These are phyloP conservation scores for Scheffersomyces illinoinensis DNA, from an alignment of 1,139 yeast genomes.

Conservation along the genomic window DNA sequence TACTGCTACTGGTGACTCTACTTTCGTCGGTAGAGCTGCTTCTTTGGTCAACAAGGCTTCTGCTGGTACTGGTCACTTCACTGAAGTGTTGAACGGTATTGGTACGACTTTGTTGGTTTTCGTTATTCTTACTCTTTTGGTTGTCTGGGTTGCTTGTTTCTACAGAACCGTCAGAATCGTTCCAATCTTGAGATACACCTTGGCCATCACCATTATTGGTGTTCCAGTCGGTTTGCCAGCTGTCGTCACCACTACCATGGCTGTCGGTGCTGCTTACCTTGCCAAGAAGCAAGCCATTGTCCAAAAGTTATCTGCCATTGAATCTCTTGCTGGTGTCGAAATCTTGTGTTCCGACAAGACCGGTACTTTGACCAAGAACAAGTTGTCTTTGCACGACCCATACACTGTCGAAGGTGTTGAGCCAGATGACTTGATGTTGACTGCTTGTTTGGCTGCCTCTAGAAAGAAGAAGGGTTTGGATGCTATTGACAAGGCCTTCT, in stretches of 20 bases:
- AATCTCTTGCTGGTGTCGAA: constrained; percentile 98
- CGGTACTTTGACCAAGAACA: constrained; percentile 98
- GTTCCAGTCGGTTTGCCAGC: constrained; percentile 99
- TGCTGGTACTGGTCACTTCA: constrained; percentile 93
- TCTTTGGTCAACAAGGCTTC: constrained; percentile 95
- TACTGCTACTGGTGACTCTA: constrained; percentile 91
- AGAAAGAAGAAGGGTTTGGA: constrained; percentile 99
- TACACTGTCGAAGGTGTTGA: constrained; percentile 99
- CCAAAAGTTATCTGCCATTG: constrained; percentile 97
- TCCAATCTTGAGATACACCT: constrained; percentile 86
- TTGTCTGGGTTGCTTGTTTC: constrained; percentile 94
- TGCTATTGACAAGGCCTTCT: constrained; percentile 97
- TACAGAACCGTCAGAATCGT: constrained; percentile 91
- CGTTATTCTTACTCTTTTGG: constrained; percentile 82
- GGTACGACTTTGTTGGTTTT: constrained; percentile 90
- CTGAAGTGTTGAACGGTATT: constrained; percentile 97
- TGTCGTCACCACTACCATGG: constrained; percentile 99
- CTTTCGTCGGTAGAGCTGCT: constrained; percentile 96
- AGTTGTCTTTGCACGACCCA: constrained; percentile 94
- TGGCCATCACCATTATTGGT: constrained; percentile 98
- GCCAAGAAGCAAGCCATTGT: constrained; percentile 99
- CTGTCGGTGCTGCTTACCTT: constrained; percentile 99
- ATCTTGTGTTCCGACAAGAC: constrained; percentile 98
- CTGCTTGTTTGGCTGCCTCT: constrained; percentile 98
- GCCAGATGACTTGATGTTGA: constrained; percentile 94